Conservation (phyloP, 1,139 yeast genomes). For the Pichia sp. region DNA sequence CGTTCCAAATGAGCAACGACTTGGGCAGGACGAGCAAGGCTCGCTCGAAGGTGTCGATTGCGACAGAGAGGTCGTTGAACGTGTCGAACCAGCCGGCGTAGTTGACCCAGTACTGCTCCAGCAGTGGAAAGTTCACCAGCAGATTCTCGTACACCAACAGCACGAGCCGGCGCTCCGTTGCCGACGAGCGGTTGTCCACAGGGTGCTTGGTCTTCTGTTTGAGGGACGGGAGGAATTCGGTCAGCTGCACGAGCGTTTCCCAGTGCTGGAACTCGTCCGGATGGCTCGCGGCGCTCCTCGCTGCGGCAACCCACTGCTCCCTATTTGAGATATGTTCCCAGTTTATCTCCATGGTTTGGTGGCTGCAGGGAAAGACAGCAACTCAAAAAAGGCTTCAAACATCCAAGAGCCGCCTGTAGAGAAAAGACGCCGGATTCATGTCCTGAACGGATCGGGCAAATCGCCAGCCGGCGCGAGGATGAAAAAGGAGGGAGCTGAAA, state of each 20-base stretch:
- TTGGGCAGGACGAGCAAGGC: slow-evolving; percentile 52
- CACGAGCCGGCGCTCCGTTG: slow-evolving; percentile 40
- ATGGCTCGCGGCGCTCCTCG: slow-evolving; percentile 21
- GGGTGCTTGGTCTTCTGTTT: slow-evolving; percentile 14
- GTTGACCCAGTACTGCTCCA: slow-evolving; percentile 77
- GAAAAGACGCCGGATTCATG: too few species aligned
- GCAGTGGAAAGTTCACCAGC: slow-evolving; percentile 59
- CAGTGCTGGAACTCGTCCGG: slow-evolving; percentile 33
- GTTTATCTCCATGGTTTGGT: slow-evolving; percentile 3
- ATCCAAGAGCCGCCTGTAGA: neutral
- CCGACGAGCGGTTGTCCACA: slow-evolving; percentile 44
- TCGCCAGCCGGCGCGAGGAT: too few species aligned
- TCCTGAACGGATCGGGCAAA: too few species aligned
- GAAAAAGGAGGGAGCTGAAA: too few species aligned
- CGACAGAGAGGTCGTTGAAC: slow-evolving; percentile 51
- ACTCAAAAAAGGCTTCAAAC: too few species aligned
- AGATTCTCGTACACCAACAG: slow-evolving; percentile 53
- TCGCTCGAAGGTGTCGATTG: slow-evolving; percentile 48
- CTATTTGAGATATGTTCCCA: slow-evolving; percentile 7
- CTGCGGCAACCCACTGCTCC: slow-evolving; percentile 24
- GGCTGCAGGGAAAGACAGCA: neutral
- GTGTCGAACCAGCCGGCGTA: slow-evolving; percentile 67
- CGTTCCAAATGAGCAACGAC: slow-evolving; percentile 71
- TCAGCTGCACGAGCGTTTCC: slow-evolving; percentile 27
- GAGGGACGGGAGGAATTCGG: slow-evolving; percentile 25